These are phyloP conservation scores for Heterobasidion annosum DNA, from an alignment of 1,284 basidiomycete genomes.

Conservation along the genomic window DNA sequence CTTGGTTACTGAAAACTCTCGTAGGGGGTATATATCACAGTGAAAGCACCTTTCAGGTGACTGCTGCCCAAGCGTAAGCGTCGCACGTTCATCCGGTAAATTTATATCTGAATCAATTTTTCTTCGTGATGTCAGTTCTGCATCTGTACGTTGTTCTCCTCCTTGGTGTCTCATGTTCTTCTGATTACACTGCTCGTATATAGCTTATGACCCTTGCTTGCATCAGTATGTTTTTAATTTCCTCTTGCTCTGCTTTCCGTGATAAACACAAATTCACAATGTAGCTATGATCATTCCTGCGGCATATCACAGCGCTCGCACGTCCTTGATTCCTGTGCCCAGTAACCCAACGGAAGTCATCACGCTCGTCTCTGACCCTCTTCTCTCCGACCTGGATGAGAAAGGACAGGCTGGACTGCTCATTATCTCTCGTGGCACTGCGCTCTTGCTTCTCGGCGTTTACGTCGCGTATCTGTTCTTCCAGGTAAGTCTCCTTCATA, in stretches of 20 bases:
- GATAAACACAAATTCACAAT: background rate
- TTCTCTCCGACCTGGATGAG: constrained; percentile 16
- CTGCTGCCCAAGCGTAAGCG: constrained; percentile 79
- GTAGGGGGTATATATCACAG: constrained; percentile 55
- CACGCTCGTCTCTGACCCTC: constrained; percentile 2
- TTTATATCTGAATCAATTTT: constrained; percentile 5
- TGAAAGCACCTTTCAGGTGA: constrained; percentile 73
- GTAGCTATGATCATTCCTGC: constrained; percentile 85
- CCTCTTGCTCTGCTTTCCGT: background rate
- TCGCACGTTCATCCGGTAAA: constrained; percentile 10
- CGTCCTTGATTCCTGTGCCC: constrained; percentile 4
- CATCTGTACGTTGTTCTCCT: constrained; percentile 39
- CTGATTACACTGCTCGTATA: background rate
- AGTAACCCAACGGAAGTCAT: background rate
- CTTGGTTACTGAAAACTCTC: background rate
- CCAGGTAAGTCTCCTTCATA: constrained; percentile 37
- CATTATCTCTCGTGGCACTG: constrained; percentile 78
- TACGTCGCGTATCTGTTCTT: constrained; percentile 79
- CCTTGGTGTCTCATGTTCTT: background rate
- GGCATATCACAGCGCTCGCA: constrained; percentile 60
- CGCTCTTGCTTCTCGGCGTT: constrained; percentile 72
- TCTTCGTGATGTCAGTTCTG: constrained; percentile 24
- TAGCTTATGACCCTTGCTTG: constrained; percentile 83
- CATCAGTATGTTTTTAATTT: constrained; percentile 51
- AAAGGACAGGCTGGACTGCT: constrained; percentile 46